Percentiles rank a stretch among this genome's conserved stretches.
These are phyloP conservation scores for Nitzschia palea DNA, from an alignment of 108 stramenopile species.

Conservation along the genomic window DNA sequence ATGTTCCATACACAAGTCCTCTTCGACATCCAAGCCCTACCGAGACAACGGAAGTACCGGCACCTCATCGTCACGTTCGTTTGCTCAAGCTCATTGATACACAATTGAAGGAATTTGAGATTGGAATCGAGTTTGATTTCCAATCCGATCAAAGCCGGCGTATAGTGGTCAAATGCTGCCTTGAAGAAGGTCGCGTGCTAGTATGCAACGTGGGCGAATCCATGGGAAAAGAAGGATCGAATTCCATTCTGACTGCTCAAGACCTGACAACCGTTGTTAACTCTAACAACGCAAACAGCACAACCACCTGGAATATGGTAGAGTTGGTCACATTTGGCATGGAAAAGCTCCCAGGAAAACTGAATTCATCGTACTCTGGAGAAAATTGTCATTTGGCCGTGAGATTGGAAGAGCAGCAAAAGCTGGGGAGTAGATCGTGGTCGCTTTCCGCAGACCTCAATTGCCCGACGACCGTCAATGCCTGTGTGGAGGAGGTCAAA, in stretches of 20 bases:
- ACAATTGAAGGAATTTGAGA: conserved; percentile 32
- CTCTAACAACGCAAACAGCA: neutral
- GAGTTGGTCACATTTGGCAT: conserved; percentile 28
- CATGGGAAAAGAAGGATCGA: neutral
- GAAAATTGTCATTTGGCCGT: conserved; percentile 20
- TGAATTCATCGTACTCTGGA: conserved; percentile 17
- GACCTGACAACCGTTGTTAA: neutral
- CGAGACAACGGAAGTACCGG: neutral
- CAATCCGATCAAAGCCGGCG: conserved; percentile 16
- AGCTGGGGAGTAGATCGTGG: conserved; percentile 28
- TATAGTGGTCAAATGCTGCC: conserved; percentile 36
- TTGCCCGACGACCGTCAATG: conserved; percentile 38
- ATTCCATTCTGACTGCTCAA: neutral
- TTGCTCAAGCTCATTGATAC: conserved; percentile 22
- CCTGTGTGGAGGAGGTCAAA: conserved; percentile 43
- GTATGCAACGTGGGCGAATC: conserved; percentile 27
- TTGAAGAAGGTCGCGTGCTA: conserved; percentile 19
- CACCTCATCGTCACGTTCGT: neutral
- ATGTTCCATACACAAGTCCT: conserved; percentile 31
- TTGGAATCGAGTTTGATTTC: conserved; percentile 40
- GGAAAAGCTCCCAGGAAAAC: conserved; percentile 17
- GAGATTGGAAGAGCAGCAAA: conserved; percentile 33
- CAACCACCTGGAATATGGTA: neutral
- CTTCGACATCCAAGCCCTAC: conserved; percentile 26
- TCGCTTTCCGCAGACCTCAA: conserved; percentile 48